Evolutionary conservation across 192 early-diverging fungal genomes (phyloP).

Genomic region (Pilaira anomala): DNA sequence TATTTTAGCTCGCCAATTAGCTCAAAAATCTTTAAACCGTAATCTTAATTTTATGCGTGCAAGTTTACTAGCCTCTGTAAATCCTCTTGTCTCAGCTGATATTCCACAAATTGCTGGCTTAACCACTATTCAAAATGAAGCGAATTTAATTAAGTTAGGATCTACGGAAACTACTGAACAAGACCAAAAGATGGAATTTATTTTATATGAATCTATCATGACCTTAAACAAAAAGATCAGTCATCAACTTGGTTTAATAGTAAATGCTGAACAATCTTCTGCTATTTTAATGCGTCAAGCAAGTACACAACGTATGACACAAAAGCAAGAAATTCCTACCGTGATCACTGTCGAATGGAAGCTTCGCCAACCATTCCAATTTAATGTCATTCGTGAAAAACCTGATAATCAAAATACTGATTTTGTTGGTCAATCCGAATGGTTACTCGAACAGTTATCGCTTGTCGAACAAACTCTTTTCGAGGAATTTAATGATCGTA

Average conservation of each 20-base stretch:
- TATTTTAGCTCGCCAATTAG: conserved; percentile 1
- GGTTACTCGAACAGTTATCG: conserved; percentile 2
- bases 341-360: conserved; percentile 16
- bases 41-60: conserved; percentile 25
- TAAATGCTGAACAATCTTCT: conserved; percentile 20
- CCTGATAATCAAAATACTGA: background rate
- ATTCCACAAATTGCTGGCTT: conserved; percentile 11
- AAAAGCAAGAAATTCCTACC: conserved; percentile 1
- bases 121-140: background rate
- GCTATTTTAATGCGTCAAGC: conserved; percentile 24
- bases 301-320: background rate
- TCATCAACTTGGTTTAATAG: conserved; percentile 20
- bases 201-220: conserved; percentile 8
- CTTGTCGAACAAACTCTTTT: background rate
- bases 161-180: background rate
- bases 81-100: conserved; percentile 18
- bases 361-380: conserved; percentile 16
- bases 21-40: conserved; percentile 10
- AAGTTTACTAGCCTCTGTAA: conserved; percentile 22
- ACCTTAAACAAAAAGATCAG: conserved; percentile 21
- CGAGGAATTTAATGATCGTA: conserved; percentile 6
- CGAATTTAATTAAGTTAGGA: background rate
- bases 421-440: background rate
- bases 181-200: background rate
- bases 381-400: conserved; percentile 10